Base-by-base conservation (phyloP, 257 asterid species). In the Sherardia arvensis region DNA sequence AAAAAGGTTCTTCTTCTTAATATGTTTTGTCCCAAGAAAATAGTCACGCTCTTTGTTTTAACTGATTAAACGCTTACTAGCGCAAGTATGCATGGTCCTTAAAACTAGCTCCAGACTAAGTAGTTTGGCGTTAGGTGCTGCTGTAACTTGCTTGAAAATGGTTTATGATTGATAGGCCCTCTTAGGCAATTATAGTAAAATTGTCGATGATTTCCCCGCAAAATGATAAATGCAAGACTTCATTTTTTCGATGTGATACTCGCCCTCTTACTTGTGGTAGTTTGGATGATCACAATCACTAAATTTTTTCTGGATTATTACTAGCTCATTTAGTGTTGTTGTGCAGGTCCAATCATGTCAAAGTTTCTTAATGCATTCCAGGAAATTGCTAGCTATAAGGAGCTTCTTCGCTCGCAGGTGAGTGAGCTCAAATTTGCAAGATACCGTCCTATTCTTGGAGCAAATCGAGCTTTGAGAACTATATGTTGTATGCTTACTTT, bases 361-460 rank as follows among this genome's bases (percentile, higher is more conserved):
- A 92, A 87, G 81, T 92, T 89, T 77, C 75, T 80, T 66, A 71
- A 79, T 72, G 87, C 90, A 57, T 73, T 92, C 63, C 84, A 74
- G 59, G 99, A 92, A 84, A 89, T 92, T 78, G 87, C 95, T 53
- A 77, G 95, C 22, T 92, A 92, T 83, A 89, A 92, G 81, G 99
- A 92, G 71, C 91, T 92, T 77, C 96, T 92, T 59, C 91, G 96
- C 66, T 84, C 99, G 57, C 99, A 92, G 80, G 99, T 80, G 71
- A 75, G 80, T 87, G 71, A 63, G 81, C 53, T 59, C 59, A 38
- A 23, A 49, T 34, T 64, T 56, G 22, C 43, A 40, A 40, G 34
- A 9, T 45, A n/a, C 29, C 65, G 11, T 28, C 1, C 33, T 56
- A 20, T 29, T 20, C 21, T 40, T 48, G 7, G 38, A 62, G 53